A percentile compares a stretch with the other conserved stretches of the same genome.
phyloP scores from a whole-genome alignment of 2,329 filamentous ascomycete genomes.

The Coniochaeta hoffmannii region DNA sequence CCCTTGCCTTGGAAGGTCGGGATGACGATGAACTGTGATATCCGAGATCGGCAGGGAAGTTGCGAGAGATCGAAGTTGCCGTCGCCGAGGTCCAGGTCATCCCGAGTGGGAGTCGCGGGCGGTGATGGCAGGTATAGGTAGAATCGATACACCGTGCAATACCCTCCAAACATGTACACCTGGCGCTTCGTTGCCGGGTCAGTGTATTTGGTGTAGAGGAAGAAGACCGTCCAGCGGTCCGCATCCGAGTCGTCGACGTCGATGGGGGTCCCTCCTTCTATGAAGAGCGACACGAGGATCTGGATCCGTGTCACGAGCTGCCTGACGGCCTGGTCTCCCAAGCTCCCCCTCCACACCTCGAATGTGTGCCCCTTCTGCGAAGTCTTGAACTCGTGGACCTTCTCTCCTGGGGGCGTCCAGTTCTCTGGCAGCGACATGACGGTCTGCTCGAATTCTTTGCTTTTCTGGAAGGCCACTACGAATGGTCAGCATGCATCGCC shows the following conservation, averaged over 20 bases:
- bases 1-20: slow-evolving; percentile 79
- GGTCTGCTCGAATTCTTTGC: slow-evolving; percentile 53
- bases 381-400: slow-evolving; percentile 55
- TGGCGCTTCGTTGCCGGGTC: slow-evolving; percentile 33
- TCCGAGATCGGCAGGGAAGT: slow-evolving; percentile 69
- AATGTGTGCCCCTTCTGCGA: slow-evolving; percentile 50
- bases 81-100: slow-evolving; percentile 35
- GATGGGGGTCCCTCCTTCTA: slow-evolving; percentile 83
- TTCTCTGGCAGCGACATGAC: slow-evolving; percentile 36
- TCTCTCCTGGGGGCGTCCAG: slow-evolving; percentile 68
- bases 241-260: slow-evolving; percentile 60
- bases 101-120: slow-evolving; percentile 28
- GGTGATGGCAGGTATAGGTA: slow-evolving; percentile 53
- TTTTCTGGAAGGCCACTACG: slow-evolving; percentile 59
- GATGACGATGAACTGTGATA: slow-evolving; percentile 89
- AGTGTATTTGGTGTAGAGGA: slow-evolving; percentile 62
- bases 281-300: slow-evolving; percentile 77
- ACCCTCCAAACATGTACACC: slow-evolving; percentile 74
- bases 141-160: slow-evolving; percentile 84
- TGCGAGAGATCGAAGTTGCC: slow-evolving; percentile 45
- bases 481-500: slow-evolving; percentile 9
- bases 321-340: slow-evolving; percentile 62
- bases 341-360: slow-evolving; percentile 76
- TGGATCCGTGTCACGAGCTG: slow-evolving; percentile 74
- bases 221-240: slow-evolving; percentile 86